These are phyloP conservation scores for Eurotiales sp. DNA, from an alignment of 2,329 filamentous ascomycete species.

Conservation along the genomic window DNA sequence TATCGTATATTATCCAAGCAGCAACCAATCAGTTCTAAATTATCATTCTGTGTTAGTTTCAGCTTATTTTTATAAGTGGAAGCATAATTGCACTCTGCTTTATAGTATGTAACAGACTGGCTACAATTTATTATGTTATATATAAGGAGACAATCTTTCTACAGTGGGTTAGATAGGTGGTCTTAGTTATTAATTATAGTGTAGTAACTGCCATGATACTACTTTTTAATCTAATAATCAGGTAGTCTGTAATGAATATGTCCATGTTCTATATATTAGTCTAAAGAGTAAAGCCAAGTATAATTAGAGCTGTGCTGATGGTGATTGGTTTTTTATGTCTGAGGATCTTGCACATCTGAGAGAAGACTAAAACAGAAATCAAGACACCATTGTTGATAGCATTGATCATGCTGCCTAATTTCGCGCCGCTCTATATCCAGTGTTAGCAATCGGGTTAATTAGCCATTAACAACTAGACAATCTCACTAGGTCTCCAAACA, in stretches of 20 bases:
- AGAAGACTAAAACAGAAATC: neutral
- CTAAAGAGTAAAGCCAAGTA: neutral
- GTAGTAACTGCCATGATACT: conserved; percentile 58
- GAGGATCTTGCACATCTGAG: neutral
- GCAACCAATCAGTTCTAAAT: too few relatives aligned
- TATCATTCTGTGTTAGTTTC: too few relatives aligned
- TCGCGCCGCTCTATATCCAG: neutral
- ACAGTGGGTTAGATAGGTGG: conserved; percentile 60
- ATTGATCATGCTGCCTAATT: neutral
- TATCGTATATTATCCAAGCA: too few relatives aligned
- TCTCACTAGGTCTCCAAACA: neutral
- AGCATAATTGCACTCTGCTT: too few relatives aligned
- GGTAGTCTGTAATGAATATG: conserved; percentile 59
- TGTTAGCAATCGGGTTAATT: neutral
- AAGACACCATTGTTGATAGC: neutral
- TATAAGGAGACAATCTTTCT: conserved; percentile 23
- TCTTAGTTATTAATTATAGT: conserved; percentile 56
- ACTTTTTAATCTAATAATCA: conserved; percentile 62
- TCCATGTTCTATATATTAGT: conserved; percentile 19
- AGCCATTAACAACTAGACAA: neutral
- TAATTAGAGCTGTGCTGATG: neutral
- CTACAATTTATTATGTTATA: too few relatives aligned
- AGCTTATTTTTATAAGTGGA: too few relatives aligned
- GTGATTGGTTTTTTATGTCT: neutral
- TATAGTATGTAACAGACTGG: too few relatives aligned